A percentile compares a stretch with the other conserved stretches of the same genome.
phyloP scores from a whole-genome alignment of 1,139 yeast species.

The Candida anutae region DNA sequence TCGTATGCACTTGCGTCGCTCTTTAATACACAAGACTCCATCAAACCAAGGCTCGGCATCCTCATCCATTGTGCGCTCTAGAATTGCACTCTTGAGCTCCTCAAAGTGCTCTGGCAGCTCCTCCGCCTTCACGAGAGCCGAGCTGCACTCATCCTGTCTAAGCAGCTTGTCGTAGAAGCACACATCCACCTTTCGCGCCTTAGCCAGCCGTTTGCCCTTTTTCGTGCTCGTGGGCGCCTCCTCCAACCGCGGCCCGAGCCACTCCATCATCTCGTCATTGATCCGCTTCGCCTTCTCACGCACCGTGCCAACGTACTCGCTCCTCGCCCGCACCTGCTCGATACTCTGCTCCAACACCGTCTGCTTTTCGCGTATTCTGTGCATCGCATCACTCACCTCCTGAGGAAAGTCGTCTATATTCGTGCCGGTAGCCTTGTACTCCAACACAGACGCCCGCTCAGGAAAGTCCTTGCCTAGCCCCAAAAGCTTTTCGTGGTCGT shows the following conservation, averaged over 20 bases:
- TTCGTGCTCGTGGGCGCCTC: neutral
- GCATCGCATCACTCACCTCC: conserved; percentile 15
- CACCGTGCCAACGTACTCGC: conserved; percentile 18
- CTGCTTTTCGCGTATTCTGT: conserved; percentile 2
- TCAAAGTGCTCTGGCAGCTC: conserved; percentile 4
- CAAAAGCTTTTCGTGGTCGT: conserved; percentile 10
- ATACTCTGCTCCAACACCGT: no score
- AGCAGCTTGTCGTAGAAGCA: conserved; percentile 22
- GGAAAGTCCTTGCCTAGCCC: conserved; percentile 30
- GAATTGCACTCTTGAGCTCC: conserved; percentile 13
- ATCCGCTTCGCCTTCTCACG: conserved; percentile 30
- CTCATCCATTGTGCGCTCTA: conserved; percentile 6
- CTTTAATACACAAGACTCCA: conserved; percentile 44
- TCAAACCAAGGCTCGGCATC: conserved; percentile 6
- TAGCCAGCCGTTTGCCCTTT: no score
- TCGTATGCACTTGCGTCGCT: conserved; percentile 55
- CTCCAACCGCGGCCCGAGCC: conserved; percentile 1
- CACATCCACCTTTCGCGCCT: conserved; percentile 18
- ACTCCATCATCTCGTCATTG: conserved; percentile 21
- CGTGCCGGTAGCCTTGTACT: conserved; percentile 23
- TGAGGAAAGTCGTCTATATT: conserved; percentile 22
- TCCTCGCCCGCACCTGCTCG: conserved; percentile 14
- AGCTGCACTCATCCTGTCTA: neutral
- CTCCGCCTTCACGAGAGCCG: neutral
- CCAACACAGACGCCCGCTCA: conserved; percentile 27